Conservation (phyloP, 2,329 filamentous ascomycete species). For the Fonsecaea erecta region DNA sequence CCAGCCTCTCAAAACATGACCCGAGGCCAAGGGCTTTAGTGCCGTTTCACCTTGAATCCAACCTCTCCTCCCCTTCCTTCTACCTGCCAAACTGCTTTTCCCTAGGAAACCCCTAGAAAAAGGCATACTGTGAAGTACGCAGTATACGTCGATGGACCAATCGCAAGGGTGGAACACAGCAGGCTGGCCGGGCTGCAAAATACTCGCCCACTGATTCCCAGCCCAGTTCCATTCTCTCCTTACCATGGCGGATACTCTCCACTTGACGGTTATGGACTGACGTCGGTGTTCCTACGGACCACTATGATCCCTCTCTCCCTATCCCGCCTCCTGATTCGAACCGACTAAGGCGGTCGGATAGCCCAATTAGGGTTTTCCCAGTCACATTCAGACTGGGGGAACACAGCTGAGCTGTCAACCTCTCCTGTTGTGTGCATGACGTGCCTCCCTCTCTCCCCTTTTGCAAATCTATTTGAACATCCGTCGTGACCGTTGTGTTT, state of each 20-base stretch:
- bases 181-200: not conserved
- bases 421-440: conserved; percentile 27
- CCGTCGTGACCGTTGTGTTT: conserved; percentile 14
- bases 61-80: conserved; percentile 9
- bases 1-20: conserved; percentile 24
- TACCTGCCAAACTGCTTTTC: conserved; percentile 9
- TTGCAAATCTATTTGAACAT: conserved; percentile 32
- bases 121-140: not conserved
- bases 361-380: conserved; percentile 20
- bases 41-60: conserved; percentile 28
- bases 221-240: conserved; percentile 23
- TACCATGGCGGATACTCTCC: conserved; percentile 27
- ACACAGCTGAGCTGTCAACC: conserved; percentile 27
- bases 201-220: conserved; percentile 14
- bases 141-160: conserved; percentile 7
- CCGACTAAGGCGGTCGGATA: conserved; percentile 12
- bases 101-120: not conserved
- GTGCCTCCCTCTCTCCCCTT: conserved; percentile 17
- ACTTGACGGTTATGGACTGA: conserved; percentile 5
- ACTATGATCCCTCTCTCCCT: not conserved
- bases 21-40: conserved; percentile 16
- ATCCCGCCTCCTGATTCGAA: conserved; percentile 26
- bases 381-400: conserved; percentile 11
- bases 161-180: not conserved
- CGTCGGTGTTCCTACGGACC: not conserved